Percentiles rank a stretch among this genome's conserved stretches.
Evolutionary conservation across 164 flowering plant genomes (phyloP).

Genomic region (Umbilicus rupestris): DNA sequence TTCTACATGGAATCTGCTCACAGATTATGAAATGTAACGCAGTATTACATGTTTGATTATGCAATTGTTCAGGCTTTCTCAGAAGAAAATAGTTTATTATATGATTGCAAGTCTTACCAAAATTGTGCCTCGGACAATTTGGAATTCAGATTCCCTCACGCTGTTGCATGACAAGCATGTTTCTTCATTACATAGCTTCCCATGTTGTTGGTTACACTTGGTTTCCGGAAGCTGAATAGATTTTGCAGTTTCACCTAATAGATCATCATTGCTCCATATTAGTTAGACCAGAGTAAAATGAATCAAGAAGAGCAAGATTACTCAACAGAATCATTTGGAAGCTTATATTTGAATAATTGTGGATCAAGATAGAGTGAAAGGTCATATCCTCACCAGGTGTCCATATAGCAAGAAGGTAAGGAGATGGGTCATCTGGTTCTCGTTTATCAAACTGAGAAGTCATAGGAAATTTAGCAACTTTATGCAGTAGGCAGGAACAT

Average conservation of each 20-base stretch:
- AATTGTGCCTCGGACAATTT: conserved; percentile 36
- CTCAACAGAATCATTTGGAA: not conserved
- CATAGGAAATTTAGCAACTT: conserved; percentile 1
- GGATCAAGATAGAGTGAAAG: not conserved
- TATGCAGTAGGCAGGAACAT: not conserved
- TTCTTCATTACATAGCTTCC: conserved; percentile 19
- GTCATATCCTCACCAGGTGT: conserved; percentile 29
- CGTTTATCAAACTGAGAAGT: conserved; percentile 28
- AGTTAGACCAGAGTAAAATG: not conserved
- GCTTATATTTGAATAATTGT: not conserved
- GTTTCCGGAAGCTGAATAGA: conserved; percentile 13
- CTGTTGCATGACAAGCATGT: conserved; percentile 22
- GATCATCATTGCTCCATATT: not conserved
- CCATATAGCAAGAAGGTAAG: conserved; percentile 52
- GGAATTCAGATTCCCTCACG: conserved; percentile 17
- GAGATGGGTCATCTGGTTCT: conserved; percentile 39
- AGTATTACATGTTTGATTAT: not conserved
- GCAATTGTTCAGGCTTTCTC: conserved; percentile 8
- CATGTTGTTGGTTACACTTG: conserved; percentile 14
- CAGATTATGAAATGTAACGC: not conserved
- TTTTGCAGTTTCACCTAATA: conserved; percentile 22
- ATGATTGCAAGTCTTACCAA: conserved; percentile 19
- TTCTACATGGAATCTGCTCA: conserved; percentile 41
- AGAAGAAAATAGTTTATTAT: conserved; percentile 5
- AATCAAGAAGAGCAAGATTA: not conserved